These are phyloP conservation scores for Toxicodendron radicans DNA, from an alignment of 345 rosid genomes.

Conservation along the genomic window DNA sequence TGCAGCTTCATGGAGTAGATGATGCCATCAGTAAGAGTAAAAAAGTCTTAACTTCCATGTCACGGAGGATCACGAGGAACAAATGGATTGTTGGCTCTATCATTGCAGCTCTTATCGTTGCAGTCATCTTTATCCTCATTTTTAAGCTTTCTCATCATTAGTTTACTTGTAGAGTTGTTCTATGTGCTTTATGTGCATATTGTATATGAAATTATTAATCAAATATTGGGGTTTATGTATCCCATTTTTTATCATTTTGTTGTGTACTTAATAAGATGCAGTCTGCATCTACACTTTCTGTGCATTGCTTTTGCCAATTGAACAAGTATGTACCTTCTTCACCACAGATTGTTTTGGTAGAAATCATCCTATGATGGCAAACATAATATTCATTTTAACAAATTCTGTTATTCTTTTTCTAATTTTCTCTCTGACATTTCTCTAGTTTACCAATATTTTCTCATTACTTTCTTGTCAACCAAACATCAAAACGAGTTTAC, in stretches of 20 bases:
- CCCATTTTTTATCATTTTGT: not conserved
- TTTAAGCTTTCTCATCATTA: conserved; percentile 54
- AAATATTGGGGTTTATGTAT: not conserved
- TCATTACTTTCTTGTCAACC: too few relatives aligned
- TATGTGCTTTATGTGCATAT: conserved; percentile 15
- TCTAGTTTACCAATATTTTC: too few relatives aligned
- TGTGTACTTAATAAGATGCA: not conserved
- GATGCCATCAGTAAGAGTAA: conserved; percentile 88
- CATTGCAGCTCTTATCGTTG: conserved; percentile 63
- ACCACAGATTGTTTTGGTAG: not conserved
- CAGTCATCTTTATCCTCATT: conserved; percentile 59
- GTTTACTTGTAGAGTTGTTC: conserved; percentile 14
- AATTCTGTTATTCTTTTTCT: too few relatives aligned
- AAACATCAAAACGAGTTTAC: too few relatives aligned
- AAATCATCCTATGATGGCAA: too few relatives aligned
- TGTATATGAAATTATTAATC: conserved; percentile 19
- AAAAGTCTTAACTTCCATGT: conserved; percentile 63
- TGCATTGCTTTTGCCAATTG: not conserved
- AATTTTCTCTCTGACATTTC: too few relatives aligned
- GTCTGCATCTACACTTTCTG: not conserved
- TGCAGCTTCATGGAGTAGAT: conserved; percentile 83
- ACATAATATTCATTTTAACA: too few relatives aligned
- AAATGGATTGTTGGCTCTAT: conserved; percentile 66
- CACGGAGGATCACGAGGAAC: conserved; percentile 79
- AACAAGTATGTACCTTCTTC: not conserved